Base-by-base conservation (phyloP, 2,329 filamentous ascomycete species). In the Fusarium sp. region DNA sequence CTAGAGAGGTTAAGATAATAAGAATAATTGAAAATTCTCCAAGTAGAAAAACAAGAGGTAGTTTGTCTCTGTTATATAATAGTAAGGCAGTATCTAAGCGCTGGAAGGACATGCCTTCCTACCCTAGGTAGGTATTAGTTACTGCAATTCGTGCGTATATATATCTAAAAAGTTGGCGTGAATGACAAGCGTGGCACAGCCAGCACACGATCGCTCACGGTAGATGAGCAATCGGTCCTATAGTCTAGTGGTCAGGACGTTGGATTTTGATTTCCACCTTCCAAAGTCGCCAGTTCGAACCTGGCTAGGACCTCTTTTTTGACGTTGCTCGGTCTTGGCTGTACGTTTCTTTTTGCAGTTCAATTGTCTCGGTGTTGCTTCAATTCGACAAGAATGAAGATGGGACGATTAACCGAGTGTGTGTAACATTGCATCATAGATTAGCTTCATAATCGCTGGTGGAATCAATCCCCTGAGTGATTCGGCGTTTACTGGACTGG, bases 231-330 rank as follows among this genome's bases (percentile, higher is more conserved):
- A 52, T n/a, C 4, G 52, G 52, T 57, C 52, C 52, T 57, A 57
- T 57, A 57, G 52, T 57, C 52, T 57, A 57, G 52, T 57, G 52
- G 52, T 57, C 20, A 57, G 52, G 52, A 57, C 52, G 52, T 56
- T 22, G 52, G 52, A 56, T 56, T 56, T 56, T 56, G 52, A 56
- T 56, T 30, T 6, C 22, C 10, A 11, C 6, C 22, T 59, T 59
- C 56, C 33, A 25, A 38, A 59, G 56, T 59, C 56, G 56, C 56
- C 20, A 59, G 56, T 59, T 59, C 33, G 56, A 38, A 59, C 56
- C 56, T 59, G 33, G 56, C 56, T 38, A 59, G 56, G 56, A 59
- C 56, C 56, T 59, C 15, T 30, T 22, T 59, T 38, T 59, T 59
- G 27, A 10, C 25, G 2, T 4, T 22, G 6, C 40, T 22, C 8